Evolutionary conservation across 179 eudicot genomes (phyloP).

Genomic region (Spergularia azorica): DNA sequence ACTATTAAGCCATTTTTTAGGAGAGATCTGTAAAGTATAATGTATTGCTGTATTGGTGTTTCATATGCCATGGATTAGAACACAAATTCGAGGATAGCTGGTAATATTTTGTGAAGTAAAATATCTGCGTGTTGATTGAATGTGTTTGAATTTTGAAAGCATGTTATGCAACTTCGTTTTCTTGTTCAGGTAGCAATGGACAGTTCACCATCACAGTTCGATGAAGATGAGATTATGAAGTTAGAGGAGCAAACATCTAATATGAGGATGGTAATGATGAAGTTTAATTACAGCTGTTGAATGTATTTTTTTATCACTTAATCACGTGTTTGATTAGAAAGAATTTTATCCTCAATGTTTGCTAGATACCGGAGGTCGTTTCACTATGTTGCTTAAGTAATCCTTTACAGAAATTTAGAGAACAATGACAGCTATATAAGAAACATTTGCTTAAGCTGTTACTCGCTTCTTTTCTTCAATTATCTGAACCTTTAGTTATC

Average conservation of each 20-base stretch:
- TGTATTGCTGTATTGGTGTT: background rate
- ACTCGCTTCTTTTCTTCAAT: background rate
- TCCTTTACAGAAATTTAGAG: background rate
- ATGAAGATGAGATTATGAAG: constrained; percentile 60
- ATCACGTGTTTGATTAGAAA: background rate
- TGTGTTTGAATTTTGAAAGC: background rate
- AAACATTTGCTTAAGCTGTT: background rate
- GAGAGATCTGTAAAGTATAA: background rate
- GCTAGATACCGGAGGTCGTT: background rate
- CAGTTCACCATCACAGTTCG: constrained; percentile 40
- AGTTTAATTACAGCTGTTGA: background rate
- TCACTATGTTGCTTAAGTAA: background rate
- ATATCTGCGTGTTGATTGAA: background rate
- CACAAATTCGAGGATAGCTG: background rate
- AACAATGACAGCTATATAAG: background rate
- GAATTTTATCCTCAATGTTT: background rate
- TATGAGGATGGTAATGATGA: constrained; percentile 54
- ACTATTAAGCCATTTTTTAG: background rate
- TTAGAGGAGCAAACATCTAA: constrained; percentile 65
- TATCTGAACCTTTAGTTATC: background rate
- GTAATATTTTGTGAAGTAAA: background rate
- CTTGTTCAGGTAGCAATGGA: constrained; percentile 37
- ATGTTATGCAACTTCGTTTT: constrained; percentile 3
- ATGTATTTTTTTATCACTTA: background rate
- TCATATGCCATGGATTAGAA: background rate